Evolutionary conservation across 225 moss, liverwort and hornwort genomes (phyloP).

Genomic region (Marchantia paleacea): DNA sequence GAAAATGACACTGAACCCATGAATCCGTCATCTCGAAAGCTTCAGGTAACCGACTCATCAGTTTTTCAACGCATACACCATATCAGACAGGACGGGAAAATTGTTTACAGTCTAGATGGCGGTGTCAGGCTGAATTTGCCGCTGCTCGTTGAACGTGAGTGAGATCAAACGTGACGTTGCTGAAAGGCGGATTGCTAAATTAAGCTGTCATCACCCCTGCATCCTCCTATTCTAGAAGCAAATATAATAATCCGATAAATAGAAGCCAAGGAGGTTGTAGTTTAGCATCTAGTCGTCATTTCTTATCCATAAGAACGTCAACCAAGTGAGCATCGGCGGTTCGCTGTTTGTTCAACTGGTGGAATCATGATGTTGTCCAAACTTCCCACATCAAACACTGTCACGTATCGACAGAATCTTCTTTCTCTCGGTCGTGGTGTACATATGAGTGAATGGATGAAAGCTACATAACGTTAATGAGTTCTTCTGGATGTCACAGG

Average conservation of each 20-base stretch:
- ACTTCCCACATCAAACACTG: not conserved
- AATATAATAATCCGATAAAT: too few relatives aligned
- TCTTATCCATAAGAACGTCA: too few relatives aligned
- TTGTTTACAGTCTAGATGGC: not conserved
- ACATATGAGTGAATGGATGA: not conserved
- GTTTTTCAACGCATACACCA: not conserved
- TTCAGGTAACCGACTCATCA: slow-evolving; percentile 26
- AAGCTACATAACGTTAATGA: not conserved
- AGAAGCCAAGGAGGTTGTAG: too few relatives aligned
- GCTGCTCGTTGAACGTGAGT: too few relatives aligned
- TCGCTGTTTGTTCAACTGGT: not conserved
- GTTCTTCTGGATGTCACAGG: slow-evolving; percentile 20
- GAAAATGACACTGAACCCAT: slow-evolving; percentile 25
- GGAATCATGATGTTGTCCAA: not conserved
- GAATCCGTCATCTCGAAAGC: slow-evolving; percentile 33
- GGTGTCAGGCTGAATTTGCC: not conserved
- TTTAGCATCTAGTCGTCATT: too few relatives aligned
- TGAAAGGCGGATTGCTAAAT: too few relatives aligned
- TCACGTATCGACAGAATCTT: not conserved
- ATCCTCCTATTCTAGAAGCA: too few relatives aligned
- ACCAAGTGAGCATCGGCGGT: too few relatives aligned
- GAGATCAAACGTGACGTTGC: too few relatives aligned
- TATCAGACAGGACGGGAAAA: not conserved
- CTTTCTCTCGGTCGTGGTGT: not conserved
- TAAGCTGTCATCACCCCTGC: too few relatives aligned